These are phyloP conservation scores for Globisporangium takayamanum DNA, from an alignment of 352 stramenopile species.

Conservation along the genomic window DNA sequence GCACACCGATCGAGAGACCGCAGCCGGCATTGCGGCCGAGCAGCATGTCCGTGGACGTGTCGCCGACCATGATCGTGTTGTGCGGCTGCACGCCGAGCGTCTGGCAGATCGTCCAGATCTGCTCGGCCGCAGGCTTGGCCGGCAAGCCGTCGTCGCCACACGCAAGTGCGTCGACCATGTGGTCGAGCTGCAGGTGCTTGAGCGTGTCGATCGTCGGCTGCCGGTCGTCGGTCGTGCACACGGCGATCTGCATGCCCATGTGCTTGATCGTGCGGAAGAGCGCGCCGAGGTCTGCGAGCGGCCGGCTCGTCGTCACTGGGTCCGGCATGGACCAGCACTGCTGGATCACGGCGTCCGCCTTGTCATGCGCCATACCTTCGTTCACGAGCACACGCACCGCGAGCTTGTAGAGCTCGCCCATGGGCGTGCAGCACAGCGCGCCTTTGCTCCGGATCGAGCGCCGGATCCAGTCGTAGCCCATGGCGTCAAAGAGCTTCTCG, in stretches of 20 bases:
- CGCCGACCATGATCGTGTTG: conserved; percentile 87
- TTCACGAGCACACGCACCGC: conserved; percentile 65
- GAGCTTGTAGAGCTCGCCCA: conserved; percentile 82
- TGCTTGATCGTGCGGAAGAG: conserved; percentile 82
- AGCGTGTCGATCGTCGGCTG: conserved; percentile 73
- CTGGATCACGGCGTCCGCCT: conserved; percentile 58
- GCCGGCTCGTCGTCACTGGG: conserved; percentile 60
- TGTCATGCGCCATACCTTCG: conserved; percentile 58
- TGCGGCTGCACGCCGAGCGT: conserved; percentile 66
- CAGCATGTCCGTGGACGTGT: conserved; percentile 82
- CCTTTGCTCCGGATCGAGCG: conserved; percentile 79
- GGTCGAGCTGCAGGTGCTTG: conserved; percentile 56
- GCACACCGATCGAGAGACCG: conserved; percentile 69
- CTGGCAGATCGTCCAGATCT: conserved; percentile 83
- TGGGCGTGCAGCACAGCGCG: conserved; percentile 78
- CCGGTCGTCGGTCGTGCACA: conserved; percentile 84
- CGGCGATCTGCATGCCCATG: conserved; percentile 86
- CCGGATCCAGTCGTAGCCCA: conserved; percentile 84
- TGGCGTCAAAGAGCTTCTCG: conserved; percentile 81
- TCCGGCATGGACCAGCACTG: conserved; percentile 84
- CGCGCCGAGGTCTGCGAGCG: conserved; percentile 59
- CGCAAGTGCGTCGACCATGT: conserved; percentile 71
- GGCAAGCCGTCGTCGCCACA: conserved; percentile 81
- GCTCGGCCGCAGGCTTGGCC: conserved; percentile 74
- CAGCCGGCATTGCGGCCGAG: conserved; percentile 73